A percentile compares a stretch with the other conserved stretches of the same genome.
Evolutionary conservation across 176 grass and related monocot species (phyloP).

Genomic region (Saccharum officinarum): DNA sequence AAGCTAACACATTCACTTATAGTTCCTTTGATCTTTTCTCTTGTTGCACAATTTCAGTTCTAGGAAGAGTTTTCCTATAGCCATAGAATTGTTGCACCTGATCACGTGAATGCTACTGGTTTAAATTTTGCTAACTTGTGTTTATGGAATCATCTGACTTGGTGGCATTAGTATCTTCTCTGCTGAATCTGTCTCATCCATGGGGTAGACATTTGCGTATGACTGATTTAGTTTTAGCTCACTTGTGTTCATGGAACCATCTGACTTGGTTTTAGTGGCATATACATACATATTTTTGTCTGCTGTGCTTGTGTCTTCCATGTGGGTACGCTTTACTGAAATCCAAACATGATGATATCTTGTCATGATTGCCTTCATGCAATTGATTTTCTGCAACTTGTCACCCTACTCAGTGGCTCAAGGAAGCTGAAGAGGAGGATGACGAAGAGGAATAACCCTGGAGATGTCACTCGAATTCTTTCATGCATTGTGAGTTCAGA

Average conservation of each 20-base stretch:
- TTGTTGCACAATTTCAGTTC: background rate
- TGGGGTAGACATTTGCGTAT: background rate
- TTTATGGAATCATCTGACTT: background rate
- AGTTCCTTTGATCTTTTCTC: background rate
- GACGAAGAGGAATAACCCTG: conserved; percentile 52
- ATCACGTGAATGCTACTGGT: background rate
- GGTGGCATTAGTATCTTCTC: background rate
- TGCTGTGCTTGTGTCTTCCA: background rate
- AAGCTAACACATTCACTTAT: background rate
- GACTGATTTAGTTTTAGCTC: background rate
- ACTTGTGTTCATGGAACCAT: conserved; percentile 3
- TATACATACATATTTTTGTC: background rate
- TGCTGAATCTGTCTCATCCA: background rate
- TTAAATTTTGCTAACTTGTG: background rate
- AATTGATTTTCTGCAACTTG: background rate
- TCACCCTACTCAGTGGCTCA: conserved; percentile 60
- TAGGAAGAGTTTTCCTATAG: background rate
- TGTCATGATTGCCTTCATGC: background rate
- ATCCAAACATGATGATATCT: background rate
- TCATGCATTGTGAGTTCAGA: conserved; percentile 3
- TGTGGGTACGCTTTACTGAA: background rate
- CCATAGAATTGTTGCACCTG: background rate
- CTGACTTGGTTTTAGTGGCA: background rate
- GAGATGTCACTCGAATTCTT: conserved; percentile 13
- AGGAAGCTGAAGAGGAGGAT: conserved; percentile 73